Conservation (phyloP, 768 basidiomycete species). For the Boletus reticulatus region DNA sequence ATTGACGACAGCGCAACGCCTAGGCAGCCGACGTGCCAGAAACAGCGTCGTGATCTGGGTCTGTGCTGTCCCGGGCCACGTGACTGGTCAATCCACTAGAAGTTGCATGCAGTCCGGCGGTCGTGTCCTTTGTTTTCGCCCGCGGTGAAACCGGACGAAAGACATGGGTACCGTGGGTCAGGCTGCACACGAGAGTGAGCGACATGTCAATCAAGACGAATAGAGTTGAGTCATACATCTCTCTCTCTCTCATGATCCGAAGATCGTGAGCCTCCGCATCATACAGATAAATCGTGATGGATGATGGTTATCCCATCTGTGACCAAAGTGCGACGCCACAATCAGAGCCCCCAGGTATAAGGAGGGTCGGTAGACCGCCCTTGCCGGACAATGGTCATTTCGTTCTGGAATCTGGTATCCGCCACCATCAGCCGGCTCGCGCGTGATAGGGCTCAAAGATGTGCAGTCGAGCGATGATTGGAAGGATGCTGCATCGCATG, state of each 20-base stretch:
- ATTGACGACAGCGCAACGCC: neutral
- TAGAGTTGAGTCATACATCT: slow-evolving; percentile 5
- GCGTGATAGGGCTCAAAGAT: neutral
- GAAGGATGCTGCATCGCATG: neutral
- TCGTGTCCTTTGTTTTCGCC: neutral
- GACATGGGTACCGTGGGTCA: neutral
- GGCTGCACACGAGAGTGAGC: slow-evolving; percentile 10
- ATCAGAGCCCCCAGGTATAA: slow-evolving; percentile 4
- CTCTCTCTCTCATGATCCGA: slow-evolving; percentile 9
- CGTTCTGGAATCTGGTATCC: neutral
- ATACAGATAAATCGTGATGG: neutral
- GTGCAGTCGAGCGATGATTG: neutral
- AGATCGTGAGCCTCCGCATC: neutral
- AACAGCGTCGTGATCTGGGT: neutral
- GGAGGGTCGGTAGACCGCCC: neutral
- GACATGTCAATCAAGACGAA: neutral
- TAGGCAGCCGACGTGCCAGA: neutral
- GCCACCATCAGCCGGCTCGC: neutral
- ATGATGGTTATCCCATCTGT: slow-evolving; percentile 5
- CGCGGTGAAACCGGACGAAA: neutral
- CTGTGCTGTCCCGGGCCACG: neutral
- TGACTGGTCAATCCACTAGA: neutral
- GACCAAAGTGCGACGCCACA: slow-evolving; percentile 9
- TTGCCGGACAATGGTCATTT: neutral
- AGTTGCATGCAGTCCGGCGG: neutral